Base-by-base conservation (phyloP, 495 filamentous ascomycete genomes). In the Penicillium diatomitis region DNA sequence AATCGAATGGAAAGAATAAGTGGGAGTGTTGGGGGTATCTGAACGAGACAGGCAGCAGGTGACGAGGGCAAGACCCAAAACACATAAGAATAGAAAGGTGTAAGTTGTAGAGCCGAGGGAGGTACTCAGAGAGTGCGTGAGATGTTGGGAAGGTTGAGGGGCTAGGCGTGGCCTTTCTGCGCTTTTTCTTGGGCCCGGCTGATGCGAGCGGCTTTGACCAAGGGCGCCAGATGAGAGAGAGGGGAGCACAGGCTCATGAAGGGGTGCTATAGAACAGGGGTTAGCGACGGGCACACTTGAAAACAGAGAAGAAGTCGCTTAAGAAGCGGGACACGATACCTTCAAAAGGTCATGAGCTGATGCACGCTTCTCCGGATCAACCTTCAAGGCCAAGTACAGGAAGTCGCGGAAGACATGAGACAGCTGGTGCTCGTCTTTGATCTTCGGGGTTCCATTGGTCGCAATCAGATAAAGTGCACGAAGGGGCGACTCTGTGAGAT, bases 401-500 rank as follows among this genome's bases (percentile, higher is more conserved):
- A 96, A 98, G 61, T 96, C 89, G 51, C 80, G 77, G 73, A 98
- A 95, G 7, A 87, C 78, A 2, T 78, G 73, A 11, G 86, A 87
- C 50, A 98, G 62, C 30, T 82, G 81, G 35, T 90, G 79, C 64
- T 95, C 88, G 52, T 96, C 89, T 68, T 97, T 97, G 71, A 98
- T 90, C 33, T 84, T 77, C 5, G 92, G 92, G 5, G 94, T 97
- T 33, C 92, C 92, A 60, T 96, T 96, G 20, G 94, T 97, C 40
- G 92, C 94, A 66, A 98, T 98, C 54, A 98, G 67, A 72, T 91
- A 98, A 30, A 98, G 76, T 4, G 92, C 92, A 38, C 92, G 81
- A 38, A 98, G 81, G 6, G 92, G 92, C 27, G 87, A 91, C 66
- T 98, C 92, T 20, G 89, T 98, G 46, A 98, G 72, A 63, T 98